These are phyloP conservation scores for Leccinellum luteum DNA, from an alignment of 768 basidiomycete species.

Conservation along the genomic window DNA sequence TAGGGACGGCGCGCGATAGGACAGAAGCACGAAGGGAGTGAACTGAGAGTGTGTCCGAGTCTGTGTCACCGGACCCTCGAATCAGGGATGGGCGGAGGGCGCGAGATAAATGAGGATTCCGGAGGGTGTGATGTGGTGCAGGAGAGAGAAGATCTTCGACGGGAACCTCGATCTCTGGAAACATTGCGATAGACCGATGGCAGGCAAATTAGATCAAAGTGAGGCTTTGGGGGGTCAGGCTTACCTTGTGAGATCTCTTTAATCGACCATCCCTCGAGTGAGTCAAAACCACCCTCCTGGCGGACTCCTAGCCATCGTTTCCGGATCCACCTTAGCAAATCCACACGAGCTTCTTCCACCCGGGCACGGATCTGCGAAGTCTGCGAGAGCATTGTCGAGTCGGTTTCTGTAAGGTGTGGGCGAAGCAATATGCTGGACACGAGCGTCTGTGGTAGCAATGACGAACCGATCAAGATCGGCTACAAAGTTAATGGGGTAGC, in stretches of 20 bases:
- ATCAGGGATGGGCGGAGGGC: slow-evolving; percentile 29
- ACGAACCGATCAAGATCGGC: not conserved
- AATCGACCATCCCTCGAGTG: slow-evolving; percentile 82
- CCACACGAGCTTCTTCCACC: slow-evolving; percentile 64
- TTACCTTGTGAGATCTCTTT: slow-evolving; percentile 66
- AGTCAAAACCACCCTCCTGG: slow-evolving; percentile 76
- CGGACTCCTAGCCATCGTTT: slow-evolving; percentile 75
- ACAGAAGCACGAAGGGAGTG: slow-evolving; percentile 48
- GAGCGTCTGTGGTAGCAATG: slow-evolving; percentile 45
- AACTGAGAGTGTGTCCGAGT: slow-evolving; percentile 41
- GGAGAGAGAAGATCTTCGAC: slow-evolving; percentile 68
- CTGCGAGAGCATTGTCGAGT: slow-evolving; percentile 59
- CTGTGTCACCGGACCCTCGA: slow-evolving; percentile 28
- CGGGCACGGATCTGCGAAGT: slow-evolving; percentile 70
- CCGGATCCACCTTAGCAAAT: slow-evolving; percentile 58
- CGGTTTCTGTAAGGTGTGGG: slow-evolving; percentile 56
- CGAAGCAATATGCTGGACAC: slow-evolving; percentile 72
- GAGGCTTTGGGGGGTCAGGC: not conserved
- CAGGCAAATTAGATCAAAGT: not conserved
- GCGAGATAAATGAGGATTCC: slow-evolving; percentile 27
- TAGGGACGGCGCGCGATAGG: slow-evolving; percentile 33
- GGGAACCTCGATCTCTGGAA: slow-evolving; percentile 74
- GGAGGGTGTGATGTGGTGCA: slow-evolving; percentile 29
- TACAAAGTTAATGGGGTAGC: not conserved
- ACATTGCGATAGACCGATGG: not conserved